Conservation (phyloP, 805 yeast genomes). For the Clavispora asparagi region DNA sequence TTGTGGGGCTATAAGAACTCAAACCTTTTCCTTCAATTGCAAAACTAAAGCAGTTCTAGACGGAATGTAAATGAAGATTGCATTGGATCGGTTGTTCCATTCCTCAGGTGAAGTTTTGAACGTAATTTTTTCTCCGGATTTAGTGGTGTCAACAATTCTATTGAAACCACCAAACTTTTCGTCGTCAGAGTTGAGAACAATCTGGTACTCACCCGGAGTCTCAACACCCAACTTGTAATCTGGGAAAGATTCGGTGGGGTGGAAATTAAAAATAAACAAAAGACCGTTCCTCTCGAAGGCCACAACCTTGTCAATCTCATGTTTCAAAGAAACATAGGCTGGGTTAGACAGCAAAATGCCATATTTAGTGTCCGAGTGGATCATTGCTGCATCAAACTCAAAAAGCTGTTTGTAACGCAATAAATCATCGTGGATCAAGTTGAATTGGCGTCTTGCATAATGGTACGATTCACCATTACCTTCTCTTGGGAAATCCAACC, state of each 20-base stretch:
- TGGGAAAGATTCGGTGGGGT: conserved; percentile 74
- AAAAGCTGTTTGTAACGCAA: conserved; percentile 75
- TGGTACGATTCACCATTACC: conserved; percentile 87
- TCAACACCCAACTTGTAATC: conserved; percentile 93
- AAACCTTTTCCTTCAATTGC: conserved; percentile 26
- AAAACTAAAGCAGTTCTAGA: conserved; percentile 49
- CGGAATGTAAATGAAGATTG: conserved; percentile 78
- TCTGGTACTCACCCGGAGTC: conserved; percentile 64
- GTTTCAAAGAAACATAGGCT: conserved; percentile 83
- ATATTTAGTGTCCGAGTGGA: conserved; percentile 61
- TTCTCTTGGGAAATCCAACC: conserved; percentile 94
- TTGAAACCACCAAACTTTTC: conserved; percentile 75
- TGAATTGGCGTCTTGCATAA: conserved; percentile 94
- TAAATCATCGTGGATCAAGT: conserved; percentile 72
- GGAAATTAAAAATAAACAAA: conserved; percentile 84
- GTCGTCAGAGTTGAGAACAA: conserved; percentile 73
- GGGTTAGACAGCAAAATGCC: conserved; percentile 66
- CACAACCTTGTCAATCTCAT: conserved; percentile 83
- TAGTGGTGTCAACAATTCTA: conserved; percentile 42
- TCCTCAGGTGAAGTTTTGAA: conserved; percentile 66
- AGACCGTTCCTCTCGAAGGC: conserved; percentile 75
- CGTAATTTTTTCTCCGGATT: conserved; percentile 33
- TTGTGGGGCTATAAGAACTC: too few relatives aligned
- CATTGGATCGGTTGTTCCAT: conserved; percentile 81
- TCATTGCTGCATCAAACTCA: conserved; percentile 84